Conservation (phyloP, 2,329 filamentous ascomycete species). For the Fusarium armeniacum region DNA sequence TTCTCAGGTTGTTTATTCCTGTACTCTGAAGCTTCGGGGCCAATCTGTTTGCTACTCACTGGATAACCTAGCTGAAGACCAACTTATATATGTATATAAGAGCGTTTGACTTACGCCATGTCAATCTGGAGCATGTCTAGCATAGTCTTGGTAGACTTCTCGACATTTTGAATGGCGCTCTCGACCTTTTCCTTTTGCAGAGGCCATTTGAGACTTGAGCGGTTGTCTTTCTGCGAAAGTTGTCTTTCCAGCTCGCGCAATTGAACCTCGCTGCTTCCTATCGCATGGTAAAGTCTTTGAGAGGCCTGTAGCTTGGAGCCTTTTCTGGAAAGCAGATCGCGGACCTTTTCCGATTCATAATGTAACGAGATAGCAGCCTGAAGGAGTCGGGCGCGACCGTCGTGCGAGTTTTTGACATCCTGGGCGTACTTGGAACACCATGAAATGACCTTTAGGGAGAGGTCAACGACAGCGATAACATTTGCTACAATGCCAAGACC, state of each 20-base stretch:
- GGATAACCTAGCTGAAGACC: no score
- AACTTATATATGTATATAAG: background rate
- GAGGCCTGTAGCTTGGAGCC: background rate
- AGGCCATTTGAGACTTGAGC: slow-evolving; percentile 47
- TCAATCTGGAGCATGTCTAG: background rate
- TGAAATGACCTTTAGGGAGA: slow-evolving; percentile 4
- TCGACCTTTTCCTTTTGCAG: background rate
- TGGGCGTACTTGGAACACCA: slow-evolving; percentile 55
- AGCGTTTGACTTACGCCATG: background rate
- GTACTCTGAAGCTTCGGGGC: no score
- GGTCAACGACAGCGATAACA: background rate
- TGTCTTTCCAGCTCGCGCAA: slow-evolving; percentile 13
- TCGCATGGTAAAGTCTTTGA: background rate
- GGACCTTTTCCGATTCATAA: background rate
- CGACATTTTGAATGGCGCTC: background rate
- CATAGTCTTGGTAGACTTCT: background rate
- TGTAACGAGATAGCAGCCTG: slow-evolving; percentile 27
- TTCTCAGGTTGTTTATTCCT: no score
- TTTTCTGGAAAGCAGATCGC: accelerated
- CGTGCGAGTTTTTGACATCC: slow-evolving; percentile 51
- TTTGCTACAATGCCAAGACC: slow-evolving; percentile 4
- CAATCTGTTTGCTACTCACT: no score
- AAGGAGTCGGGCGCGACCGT: slow-evolving; percentile 53
- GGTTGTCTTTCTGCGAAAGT: accelerated
- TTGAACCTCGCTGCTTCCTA: background rate